These are phyloP conservation scores for Tilletiopsis washingtonensis DNA, from an alignment of 1,284 basidiomycete genomes.

Conservation along the genomic window DNA sequence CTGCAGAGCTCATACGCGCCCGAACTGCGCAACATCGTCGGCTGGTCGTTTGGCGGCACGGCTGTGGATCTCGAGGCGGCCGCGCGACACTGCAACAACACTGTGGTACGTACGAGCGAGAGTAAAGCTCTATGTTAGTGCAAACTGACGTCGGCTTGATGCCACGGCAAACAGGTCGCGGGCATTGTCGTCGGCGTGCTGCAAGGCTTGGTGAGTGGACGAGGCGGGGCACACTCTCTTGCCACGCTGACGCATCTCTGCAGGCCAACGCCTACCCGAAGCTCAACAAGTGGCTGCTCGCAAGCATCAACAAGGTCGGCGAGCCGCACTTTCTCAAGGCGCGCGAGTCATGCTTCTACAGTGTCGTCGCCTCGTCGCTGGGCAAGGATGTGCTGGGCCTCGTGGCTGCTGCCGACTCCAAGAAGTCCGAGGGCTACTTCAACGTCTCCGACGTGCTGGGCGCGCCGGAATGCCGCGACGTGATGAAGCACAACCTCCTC, in stretches of 20 bases:
- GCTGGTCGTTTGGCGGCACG: constrained; percentile 33
- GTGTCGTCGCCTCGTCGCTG: constrained; percentile 11
- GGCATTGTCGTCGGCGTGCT: constrained; percentile 30
- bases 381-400: constrained; percentile 17
- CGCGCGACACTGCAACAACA: constrained; percentile 18
- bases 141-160: too few species aligned
- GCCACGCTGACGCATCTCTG: neutral
- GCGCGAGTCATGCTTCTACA: constrained; percentile 13
- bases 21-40: constrained; percentile 22
- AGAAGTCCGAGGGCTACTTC: too few species aligned
- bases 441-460: too few species aligned
- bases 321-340: constrained; percentile 11
- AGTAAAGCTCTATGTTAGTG: too few species aligned
- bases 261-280: constrained; percentile 19
- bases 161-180: too few species aligned
- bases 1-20: constrained; percentile 22
- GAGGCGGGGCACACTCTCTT: neutral
- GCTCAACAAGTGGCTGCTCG: constrained; percentile 24
- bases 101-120: too few species aligned
- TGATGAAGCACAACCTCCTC: constrained; percentile 24
- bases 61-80: constrained; percentile 26
- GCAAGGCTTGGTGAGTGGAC: constrained; percentile 14
- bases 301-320: constrained; percentile 17
- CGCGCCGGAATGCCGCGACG: too few species aligned
- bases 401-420: too few species aligned